Evolutionary conservation across 192 early-diverging fungal species (phyloP).

Genomic region (Coemansia sp.): DNA sequence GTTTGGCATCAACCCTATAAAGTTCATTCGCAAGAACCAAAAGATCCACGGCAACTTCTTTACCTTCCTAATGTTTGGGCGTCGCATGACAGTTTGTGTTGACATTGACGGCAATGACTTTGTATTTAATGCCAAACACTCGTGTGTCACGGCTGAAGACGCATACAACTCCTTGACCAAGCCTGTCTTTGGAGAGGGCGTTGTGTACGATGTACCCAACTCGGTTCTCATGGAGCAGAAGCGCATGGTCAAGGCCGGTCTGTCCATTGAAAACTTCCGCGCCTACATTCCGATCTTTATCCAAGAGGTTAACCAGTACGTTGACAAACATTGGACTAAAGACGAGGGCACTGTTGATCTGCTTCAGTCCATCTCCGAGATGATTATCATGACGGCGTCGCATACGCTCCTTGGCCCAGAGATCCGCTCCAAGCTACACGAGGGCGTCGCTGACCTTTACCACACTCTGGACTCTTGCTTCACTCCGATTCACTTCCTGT

Average conservation of each 20-base stretch:
- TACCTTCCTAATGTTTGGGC: constrained; percentile 92
- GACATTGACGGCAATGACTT: constrained; percentile 95
- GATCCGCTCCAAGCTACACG: constrained; percentile 82
- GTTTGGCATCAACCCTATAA: constrained; percentile 90
- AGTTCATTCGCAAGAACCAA: constrained; percentile 83
- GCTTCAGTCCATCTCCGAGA: constrained; percentile 80
- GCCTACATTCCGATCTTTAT: constrained; percentile 86
- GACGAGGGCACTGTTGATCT: constrained; percentile 65
- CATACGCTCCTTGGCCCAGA: constrained; percentile 94
- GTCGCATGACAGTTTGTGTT: constrained; percentile 85
- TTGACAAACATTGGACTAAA: constrained; percentile 66
- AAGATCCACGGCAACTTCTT: constrained; percentile 87
- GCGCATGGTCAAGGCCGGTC: constrained; percentile 94
- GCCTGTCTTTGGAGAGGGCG: constrained; percentile 91
- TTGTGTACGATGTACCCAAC: constrained; percentile 97
- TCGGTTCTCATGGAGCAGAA: constrained; percentile 98
- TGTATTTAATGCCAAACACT: constrained; percentile 91
- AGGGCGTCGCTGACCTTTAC: constrained; percentile 87
- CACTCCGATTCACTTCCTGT: constrained; percentile 92
- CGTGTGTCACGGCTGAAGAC: constrained; percentile 86
- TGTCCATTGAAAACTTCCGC: constrained; percentile 85
- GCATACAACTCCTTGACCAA: constrained; percentile 93
- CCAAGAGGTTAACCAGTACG: constrained; percentile 80
- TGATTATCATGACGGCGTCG: constrained; percentile 94
- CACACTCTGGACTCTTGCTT: constrained; percentile 94